These are phyloP conservation scores for Coelastrella sp. DNA, from an alignment of 139 green algal genomes.

Conservation along the genomic window DNA sequence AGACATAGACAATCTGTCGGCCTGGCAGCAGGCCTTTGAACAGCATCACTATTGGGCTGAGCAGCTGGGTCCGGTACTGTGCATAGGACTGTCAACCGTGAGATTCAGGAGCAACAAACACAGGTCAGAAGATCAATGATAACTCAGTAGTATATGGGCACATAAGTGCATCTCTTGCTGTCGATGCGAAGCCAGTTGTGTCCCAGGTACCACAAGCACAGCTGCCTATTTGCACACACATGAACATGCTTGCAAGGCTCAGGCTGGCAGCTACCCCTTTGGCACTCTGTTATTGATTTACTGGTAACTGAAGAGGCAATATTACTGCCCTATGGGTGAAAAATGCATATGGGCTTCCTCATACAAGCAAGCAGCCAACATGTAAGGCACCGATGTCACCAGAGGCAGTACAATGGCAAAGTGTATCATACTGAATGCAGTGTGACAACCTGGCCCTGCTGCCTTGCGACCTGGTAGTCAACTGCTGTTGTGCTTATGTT, in stretches of 20 bases:
- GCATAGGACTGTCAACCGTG: slow-evolving; percentile 81
- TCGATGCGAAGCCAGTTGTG: too few species aligned
- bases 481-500: background rate
- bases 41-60: slow-evolving; percentile 78
- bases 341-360: too few species aligned
- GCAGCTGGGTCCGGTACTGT: slow-evolving; percentile 68
- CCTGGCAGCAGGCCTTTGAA: slow-evolving; percentile 70
- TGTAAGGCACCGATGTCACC: background rate
- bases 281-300: too few species aligned
- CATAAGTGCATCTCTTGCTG: too few species aligned
- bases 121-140: too few species aligned
- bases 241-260: too few species aligned
- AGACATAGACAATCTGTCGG: slow-evolving; percentile 80
- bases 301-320: too few species aligned
- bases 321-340: too few species aligned
- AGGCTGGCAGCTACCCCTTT: too few species aligned
- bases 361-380: too few species aligned
- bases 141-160: too few species aligned
- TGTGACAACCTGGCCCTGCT: background rate
- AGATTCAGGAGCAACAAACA: slow-evolving; percentile 71
- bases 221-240: background rate
- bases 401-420: background rate
- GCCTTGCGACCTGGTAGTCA: background rate
- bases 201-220: background rate
- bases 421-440: background rate